Evolutionary conservation across 2,329 filamentous ascomycete species (phyloP).

Genomic region (Colletotrichum abscissum): DNA sequence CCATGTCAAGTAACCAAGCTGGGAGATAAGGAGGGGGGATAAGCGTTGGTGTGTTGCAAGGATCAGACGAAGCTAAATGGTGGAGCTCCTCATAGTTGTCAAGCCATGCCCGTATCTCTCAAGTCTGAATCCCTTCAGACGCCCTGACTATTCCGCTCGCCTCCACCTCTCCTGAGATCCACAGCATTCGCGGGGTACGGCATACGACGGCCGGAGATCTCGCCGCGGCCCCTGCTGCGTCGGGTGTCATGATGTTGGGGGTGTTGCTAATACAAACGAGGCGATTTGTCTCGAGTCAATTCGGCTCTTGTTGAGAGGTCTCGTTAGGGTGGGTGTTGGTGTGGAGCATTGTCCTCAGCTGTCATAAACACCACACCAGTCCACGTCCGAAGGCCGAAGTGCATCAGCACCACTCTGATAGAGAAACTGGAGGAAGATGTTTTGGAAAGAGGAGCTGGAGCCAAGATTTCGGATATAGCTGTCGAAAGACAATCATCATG

Average conservation of each 20-base stretch:
- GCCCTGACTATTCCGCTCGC: conserved; percentile 8
- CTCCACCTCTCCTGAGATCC: conserved; percentile 17
- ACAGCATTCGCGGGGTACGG: conserved; percentile 22
- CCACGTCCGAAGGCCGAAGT: conserved; percentile 2
- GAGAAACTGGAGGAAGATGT: neutral
- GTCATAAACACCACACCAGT: neutral
- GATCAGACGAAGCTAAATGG: conserved; percentile 26
- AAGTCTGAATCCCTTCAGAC: conserved; percentile 15
- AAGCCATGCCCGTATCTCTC: conserved; percentile 13
- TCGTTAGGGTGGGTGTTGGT: neutral
- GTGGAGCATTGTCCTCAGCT: conserved; percentile 15
- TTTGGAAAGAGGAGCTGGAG: neutral
- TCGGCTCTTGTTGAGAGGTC: neutral
- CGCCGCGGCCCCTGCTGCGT: conserved; percentile 7
- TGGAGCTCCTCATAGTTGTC: conserved; percentile 24
- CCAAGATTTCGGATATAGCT: neutral
- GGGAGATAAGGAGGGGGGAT: conserved; percentile 8
- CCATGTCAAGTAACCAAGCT: neutral
- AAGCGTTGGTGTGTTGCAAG: conserved; percentile 7
- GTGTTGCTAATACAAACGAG: conserved; percentile 1
- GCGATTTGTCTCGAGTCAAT: neutral
- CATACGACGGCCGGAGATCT: conserved; percentile 14
- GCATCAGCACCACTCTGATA: conserved; percentile 6
- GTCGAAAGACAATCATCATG: neutral
- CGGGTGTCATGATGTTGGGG: neutral